A percentile compares a stretch with the other conserved stretches of the same genome.
phyloP scores from a whole-genome alignment of 225 moss, liverwort and hornwort genomes.

The Physcomitrium patens region DNA sequence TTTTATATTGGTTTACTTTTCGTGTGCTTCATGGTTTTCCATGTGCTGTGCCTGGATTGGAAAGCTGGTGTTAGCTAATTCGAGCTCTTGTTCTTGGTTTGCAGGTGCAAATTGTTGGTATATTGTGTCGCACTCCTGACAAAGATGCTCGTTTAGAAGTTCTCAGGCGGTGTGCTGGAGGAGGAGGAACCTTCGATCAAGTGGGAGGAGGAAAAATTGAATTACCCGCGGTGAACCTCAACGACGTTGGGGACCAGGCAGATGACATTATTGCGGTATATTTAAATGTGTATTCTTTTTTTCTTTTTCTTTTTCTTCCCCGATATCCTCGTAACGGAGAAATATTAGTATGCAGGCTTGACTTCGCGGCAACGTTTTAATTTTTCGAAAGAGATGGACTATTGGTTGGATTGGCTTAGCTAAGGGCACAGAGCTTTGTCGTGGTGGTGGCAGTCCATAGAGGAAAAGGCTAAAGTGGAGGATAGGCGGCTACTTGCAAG shows the following conservation, averaged over 20 bases:
- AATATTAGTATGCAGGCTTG: not conserved
- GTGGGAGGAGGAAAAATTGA: slow-evolving; percentile 73
- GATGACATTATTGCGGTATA: slow-evolving; percentile 82
- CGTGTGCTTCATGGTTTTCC: not conserved
- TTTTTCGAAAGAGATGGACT: not conserved
- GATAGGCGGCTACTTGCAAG: slow-evolving; percentile 87
- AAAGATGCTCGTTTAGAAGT: slow-evolving; percentile 96
- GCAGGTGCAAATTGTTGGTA: slow-evolving; percentile 94
- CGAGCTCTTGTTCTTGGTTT: slow-evolving; percentile 1
- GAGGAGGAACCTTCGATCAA: slow-evolving; percentile 87
- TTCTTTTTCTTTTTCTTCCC: not conserved
- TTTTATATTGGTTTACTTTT: not conserved
- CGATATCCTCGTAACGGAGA: not conserved
- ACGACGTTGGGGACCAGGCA: slow-evolving; percentile 84
- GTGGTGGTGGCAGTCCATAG: slow-evolving; percentile 69
- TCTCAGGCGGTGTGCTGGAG: slow-evolving; percentile 93
- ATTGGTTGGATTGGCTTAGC: slow-evolving; percentile 1
- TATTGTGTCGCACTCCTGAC: slow-evolving; percentile 79
- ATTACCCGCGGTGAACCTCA: slow-evolving; percentile 77
- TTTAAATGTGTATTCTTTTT: not conserved
- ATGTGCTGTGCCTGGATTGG: not conserved
- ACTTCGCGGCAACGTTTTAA: not conserved
- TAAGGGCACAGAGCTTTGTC: slow-evolving; percentile 25
- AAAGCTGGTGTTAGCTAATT: slow-evolving; percentile 15
- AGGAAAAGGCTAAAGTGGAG: slow-evolving; percentile 76